phyloP scores from a whole-genome alignment of 768 basidiomycete genomes.

The Calocybe cyanea region DNA sequence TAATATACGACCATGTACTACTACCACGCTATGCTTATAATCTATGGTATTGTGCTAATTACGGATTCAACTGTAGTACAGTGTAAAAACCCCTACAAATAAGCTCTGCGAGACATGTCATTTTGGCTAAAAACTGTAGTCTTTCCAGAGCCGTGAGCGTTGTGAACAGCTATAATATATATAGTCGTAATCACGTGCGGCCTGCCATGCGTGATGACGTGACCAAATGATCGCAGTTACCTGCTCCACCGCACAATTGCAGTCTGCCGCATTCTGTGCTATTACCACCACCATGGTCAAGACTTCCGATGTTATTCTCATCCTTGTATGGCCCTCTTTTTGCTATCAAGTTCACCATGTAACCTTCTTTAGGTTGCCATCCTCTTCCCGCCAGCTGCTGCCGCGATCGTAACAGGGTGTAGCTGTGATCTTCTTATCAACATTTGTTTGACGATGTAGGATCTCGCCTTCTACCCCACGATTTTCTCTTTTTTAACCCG shows the following conservation, averaged over 20 bases:
- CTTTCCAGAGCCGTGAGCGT: too few relatives aligned
- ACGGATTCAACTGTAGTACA: too few relatives aligned
- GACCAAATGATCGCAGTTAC: slow-evolving; percentile 10
- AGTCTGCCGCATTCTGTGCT: neutral
- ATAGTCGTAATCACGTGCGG: too few relatives aligned
- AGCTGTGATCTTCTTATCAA: slow-evolving; percentile 86
- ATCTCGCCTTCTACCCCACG: too few relatives aligned
- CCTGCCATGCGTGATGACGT: slow-evolving; percentile 15
- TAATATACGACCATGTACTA: too few relatives aligned
- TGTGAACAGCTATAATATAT: too few relatives aligned
- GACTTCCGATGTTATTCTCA: slow-evolving; percentile 74
- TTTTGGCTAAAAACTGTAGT: too few relatives aligned
- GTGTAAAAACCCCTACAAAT: too few relatives aligned
- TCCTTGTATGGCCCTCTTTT: slow-evolving; percentile 47
- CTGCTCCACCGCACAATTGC: neutral
- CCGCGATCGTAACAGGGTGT: slow-evolving; percentile 75
- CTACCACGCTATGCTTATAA: too few relatives aligned
- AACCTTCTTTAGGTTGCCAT: slow-evolving; percentile 58
- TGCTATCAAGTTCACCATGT: neutral
- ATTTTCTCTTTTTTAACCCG: too few relatives aligned
- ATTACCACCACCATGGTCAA: slow-evolving; percentile 40
- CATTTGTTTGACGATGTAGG: slow-evolving; percentile 69
- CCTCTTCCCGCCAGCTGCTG: slow-evolving; percentile 79
- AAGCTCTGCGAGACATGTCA: too few relatives aligned
- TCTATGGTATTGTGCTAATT: too few relatives aligned